Base-by-base conservation (phyloP, 1,139 yeast species). In the Geotrichum phurueaensis region DNA sequence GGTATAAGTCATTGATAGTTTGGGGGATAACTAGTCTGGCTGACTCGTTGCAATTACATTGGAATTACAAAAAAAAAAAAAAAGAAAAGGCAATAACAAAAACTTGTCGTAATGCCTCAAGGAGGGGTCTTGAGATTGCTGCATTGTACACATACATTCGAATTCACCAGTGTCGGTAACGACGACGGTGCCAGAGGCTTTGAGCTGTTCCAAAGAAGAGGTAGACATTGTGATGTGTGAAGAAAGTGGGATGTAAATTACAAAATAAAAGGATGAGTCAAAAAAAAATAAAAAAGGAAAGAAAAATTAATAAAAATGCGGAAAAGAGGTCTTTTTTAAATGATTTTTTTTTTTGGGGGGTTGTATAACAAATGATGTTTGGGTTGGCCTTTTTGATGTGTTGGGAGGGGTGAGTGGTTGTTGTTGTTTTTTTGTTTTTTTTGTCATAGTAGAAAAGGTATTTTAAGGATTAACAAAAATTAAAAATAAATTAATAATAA, bases 91-190 rank as follows among this genome's bases (percentile, higher is more conserved):
- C n/a, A n/a, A n/a, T n/a, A n/a, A n/a, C n/a, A n/a, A 39, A 39
- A 39, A 1, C 20, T n/a, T 39, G 10, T 39, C n/a, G n/a, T 39
- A 3, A 22, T n/a, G 20, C 20, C 18, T 13, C 7, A 48, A 22
- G 20, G 23, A 48, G 29, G 43, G 29, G n/a, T 9, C 12, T 5
- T 25, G 27, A 20, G 23, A 15, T 15, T 20, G 23, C 25, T 51
- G 15, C 5, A 3, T 12, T 12, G 27, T 15, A 53, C 47, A 72
- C 76, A 60, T 69, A 76, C 79, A 87, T 78, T 91, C 98, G 75
- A 94, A 94, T 79, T 94, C 99, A 81, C 99, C 99, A 66, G 98
- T 92, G 81, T 94, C 99, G 68, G 99, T 89, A 75, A 94, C 99
- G 73, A 94, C 96, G 70, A 84, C 86, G 69, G 99, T 94, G 71